Evolutionary conservation across 805 yeast species (phyloP).

Genomic region (Sugiyamaella valdiviana): DNA sequence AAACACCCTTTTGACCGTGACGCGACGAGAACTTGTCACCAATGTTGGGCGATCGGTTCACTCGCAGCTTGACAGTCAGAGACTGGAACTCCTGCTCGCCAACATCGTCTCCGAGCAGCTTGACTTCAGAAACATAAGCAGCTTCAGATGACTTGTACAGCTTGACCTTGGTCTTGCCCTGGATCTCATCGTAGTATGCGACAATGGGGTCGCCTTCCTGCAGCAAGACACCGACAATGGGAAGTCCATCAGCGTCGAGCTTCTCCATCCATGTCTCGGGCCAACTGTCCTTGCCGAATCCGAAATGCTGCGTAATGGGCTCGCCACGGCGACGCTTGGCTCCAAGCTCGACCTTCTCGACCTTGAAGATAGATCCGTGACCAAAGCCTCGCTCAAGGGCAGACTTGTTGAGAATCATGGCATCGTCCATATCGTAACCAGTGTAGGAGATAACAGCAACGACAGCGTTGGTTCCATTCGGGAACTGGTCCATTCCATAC

Average conservation of each 20-base stretch:
- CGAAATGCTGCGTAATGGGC: conserved; percentile 89
- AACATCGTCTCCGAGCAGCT: conserved; percentile 77
- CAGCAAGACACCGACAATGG: conserved; percentile 77
- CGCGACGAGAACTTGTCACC: conserved; percentile 98
- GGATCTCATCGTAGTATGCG: conserved; percentile 85
- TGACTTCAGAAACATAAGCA: conserved; percentile 92
- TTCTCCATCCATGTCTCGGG: conserved; percentile 86
- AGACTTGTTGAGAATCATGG: conserved; percentile 95
- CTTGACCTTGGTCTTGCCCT: conserved; percentile 85
- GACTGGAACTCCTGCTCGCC: conserved; percentile 75
- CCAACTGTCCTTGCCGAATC: conserved; percentile 90
- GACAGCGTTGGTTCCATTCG: conserved; percentile 96
- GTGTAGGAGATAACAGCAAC: conserved; percentile 98
- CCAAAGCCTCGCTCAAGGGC: conserved; percentile 98
- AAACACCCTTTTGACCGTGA: conserved; percentile 99
- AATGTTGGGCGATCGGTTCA: conserved; percentile 86
- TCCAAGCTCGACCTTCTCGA: conserved; percentile 81
- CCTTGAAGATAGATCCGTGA: conserved; percentile 93
- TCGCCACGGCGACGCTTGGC: conserved; percentile 81
- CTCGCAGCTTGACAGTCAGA: conserved; percentile 80
- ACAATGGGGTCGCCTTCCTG: conserved; percentile 95
- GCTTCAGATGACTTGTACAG: conserved; percentile 92
- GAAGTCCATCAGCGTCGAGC: conserved; percentile 88
- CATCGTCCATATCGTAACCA: conserved; percentile 99
- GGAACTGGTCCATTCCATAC: conserved; percentile 97